Base-by-base conservation (phyloP, 2,329 filamentous ascomycete species). In the Fusarium drepaniforme region DNA sequence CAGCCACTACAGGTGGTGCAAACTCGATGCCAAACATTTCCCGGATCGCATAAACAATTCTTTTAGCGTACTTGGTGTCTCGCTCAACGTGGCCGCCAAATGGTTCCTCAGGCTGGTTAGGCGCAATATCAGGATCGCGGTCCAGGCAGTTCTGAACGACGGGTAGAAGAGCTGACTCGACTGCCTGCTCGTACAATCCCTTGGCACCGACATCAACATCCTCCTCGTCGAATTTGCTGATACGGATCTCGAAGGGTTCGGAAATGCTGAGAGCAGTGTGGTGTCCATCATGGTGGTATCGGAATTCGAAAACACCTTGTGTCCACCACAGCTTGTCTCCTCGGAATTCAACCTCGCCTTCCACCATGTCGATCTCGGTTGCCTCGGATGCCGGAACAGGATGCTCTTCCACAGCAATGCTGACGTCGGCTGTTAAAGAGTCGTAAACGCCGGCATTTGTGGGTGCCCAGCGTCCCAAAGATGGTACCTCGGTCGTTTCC, bases 1-100 rank as follows among this genome's bases (percentile, higher is more conserved):
- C 95, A 63, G 94, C 91, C 37, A 99, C 97, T 1, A 98, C 96
- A 53, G 95, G 94, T 0, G 96, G 93, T 2, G 97, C 94, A 81
- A 99, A 96, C 82, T 99, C 97, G 70, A 99, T 94, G 62, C 96
- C 97, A 82, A 99, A 97, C 95, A 98, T 98, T 82, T 97, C 94
- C 74, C 94, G 93, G 33, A 99, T 94, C 6, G 96, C 97, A 82
- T 97, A 98, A 0, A 98, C 96, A 13, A 98, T 93, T 49, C 97
- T 88, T 83, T 92, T 94, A 1, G 96, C 93, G 78, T 95, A 98
- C 83, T 97, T 98, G 73, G 93, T 91, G 76, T 98, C 94, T 28
- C 95, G 88, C 80, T 98, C 95, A 2, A 98, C 93, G 46, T 96
- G 88, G 58, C 91, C 91, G 1, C 97, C 97, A 82, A 98, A 99